Base-by-base conservation (phyloP, 2,329 filamentous ascomycete genomes). In the Aspergillus versicolor region DNA sequence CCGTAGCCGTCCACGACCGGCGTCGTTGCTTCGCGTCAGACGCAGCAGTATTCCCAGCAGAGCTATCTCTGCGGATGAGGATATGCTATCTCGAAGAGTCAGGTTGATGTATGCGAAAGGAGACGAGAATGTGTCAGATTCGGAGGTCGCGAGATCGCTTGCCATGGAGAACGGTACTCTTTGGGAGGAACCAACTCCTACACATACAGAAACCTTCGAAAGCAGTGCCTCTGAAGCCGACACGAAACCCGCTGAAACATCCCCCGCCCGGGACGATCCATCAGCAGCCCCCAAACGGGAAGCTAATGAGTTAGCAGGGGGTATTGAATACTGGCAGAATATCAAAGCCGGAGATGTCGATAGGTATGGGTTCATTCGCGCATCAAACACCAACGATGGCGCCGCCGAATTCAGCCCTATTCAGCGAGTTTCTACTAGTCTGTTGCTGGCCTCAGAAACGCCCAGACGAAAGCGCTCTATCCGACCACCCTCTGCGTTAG, bases 311-410 rank as follows among this genome's bases (percentile, higher is more conserved):
- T 70, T 82, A 32, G 84, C 85, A 21, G 85, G 85, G 7, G 85
- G 85, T 2, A 80, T 87, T 48, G 85, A 88, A 61, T 84, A 88
- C 63, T 88, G 85, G 85, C 78, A 83, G 58, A 80, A 87, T 68
- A 73, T 88, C 11, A 76, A 81, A 17, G 82, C 78, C 5, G 81
- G 75, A 13, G 81, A 86, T 60, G 84, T 88, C 3, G 85, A 88
- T 68, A 78, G 85, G 58, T 88, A 88, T 67, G 85, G 85, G 9
- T 88, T 88, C 71, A 88, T 88, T 51, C 71, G 70, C 11, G 61
- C 57, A 0, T 63, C 61, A 12, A 69, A 71, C 50, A 64, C 67
- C 19, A 61, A 65, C 5, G 67, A 73, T 9, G 60, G 64, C 17
- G 66, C 67, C 8, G 73, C 67, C 9, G 73, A 75, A 8, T 75